Conservation (phyloP, 106 monocot species). For the Amphibolis antarctica region DNA sequence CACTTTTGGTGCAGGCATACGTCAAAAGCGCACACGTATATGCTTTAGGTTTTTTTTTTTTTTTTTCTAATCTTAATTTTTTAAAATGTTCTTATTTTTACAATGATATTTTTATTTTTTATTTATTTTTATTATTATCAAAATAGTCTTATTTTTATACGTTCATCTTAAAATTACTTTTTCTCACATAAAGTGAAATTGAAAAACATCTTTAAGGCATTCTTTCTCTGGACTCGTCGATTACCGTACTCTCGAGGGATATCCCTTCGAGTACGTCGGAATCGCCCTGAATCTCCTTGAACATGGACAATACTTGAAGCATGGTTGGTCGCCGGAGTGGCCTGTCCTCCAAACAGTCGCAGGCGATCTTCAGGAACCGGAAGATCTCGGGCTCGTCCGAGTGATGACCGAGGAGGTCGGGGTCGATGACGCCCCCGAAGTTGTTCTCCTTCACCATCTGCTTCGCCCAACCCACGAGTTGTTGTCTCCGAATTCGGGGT, state of each 20-base stretch:
- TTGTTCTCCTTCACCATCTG: slow-evolving; percentile 51
- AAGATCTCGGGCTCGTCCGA: slow-evolving; percentile 34
- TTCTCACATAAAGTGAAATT: too few species aligned
- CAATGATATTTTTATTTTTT: too few species aligned
- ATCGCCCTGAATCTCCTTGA: slow-evolving; percentile 18
- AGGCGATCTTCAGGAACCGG: slow-evolving; percentile 51
- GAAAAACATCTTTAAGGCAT: too few species aligned
- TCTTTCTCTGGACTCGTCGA: neutral
- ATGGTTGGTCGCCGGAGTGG: slow-evolving; percentile 55
- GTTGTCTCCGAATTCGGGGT: slow-evolving; percentile 62
- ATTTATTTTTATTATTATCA: too few species aligned
- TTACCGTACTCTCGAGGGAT: neutral
- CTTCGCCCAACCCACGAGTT: slow-evolving; percentile 88
- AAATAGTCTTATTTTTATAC: too few species aligned
- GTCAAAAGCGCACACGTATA: too few species aligned
- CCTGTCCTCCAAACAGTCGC: slow-evolving; percentile 61
- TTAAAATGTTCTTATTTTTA: too few species aligned
- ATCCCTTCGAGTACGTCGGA: neutral
- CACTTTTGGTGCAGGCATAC: too few species aligned
- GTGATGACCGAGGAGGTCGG: slow-evolving; percentile 11
- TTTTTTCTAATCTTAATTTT: too few species aligned
- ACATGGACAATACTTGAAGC: slow-evolving; percentile 75
- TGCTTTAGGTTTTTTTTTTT: too few species aligned
- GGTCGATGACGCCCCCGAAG: slow-evolving; percentile 48
- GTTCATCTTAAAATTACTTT: too few species aligned